These are phyloP conservation scores for Cystofilobasidium macerans DNA, from an alignment of 768 basidiomycete genomes.

Conservation along the genomic window DNA sequence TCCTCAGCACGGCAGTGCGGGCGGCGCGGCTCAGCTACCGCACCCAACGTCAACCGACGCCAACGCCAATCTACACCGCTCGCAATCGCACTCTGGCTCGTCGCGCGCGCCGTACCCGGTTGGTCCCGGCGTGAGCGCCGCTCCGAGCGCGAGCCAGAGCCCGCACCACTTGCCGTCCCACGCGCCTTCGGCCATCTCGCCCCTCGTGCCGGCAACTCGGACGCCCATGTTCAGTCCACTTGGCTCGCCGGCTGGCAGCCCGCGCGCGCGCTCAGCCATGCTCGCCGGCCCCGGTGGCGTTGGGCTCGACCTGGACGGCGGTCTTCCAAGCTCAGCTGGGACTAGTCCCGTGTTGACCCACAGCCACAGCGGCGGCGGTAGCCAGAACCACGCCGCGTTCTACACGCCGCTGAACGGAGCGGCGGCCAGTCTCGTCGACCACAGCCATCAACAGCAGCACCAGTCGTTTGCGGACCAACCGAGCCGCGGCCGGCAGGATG, in stretches of 20 bases:
- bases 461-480: background rate
- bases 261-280: background rate
- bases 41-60: background rate
- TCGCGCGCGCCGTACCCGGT: background rate
- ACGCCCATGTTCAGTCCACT: conserved; percentile 3
- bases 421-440: background rate
- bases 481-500: background rate
- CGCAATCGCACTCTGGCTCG: background rate
- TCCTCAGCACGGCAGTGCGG: too few relatives aligned
- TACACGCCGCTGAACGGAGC: background rate
- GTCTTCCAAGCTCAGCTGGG: background rate
- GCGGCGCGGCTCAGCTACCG: background rate
- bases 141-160: background rate
- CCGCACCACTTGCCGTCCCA: background rate
- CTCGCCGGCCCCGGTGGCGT: background rate
- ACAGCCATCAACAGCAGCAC: background rate
- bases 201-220: background rate
- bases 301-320: background rate
- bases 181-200: background rate
- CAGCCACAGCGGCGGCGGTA: too few relatives aligned
- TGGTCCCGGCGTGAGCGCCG: too few relatives aligned
- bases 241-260: background rate
- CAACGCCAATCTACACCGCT: background rate
- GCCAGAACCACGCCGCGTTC: background rate
- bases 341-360: background rate